Evolutionary conservation across 805 yeast genomes (phyloP).

Genomic region (Suhomyces sp.): DNA sequence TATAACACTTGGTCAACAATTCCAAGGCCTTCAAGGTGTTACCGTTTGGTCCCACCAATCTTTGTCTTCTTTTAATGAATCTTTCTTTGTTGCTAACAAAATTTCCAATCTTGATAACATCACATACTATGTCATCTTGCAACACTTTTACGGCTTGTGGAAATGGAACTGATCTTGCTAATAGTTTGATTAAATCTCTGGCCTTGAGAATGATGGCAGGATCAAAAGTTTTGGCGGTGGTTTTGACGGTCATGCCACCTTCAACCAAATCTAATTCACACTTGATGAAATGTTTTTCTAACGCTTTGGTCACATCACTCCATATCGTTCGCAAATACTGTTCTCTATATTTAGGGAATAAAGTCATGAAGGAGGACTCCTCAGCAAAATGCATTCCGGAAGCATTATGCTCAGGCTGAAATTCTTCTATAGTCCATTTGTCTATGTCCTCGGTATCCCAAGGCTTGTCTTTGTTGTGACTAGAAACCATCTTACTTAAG

Average conservation of each 20-base stretch:
- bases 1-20: constrained; percentile 90
- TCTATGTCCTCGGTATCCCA: constrained; percentile 97
- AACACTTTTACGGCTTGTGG: constrained; percentile 93
- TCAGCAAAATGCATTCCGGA: constrained; percentile 90
- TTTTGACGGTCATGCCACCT: constrained; percentile 95
- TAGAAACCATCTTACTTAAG: constrained; percentile 68
- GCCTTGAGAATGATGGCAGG: constrained; percentile 94
- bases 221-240: constrained; percentile 92
- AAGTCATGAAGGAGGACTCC: constrained; percentile 90
- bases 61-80: constrained; percentile 91
- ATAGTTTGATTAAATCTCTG: constrained; percentile 85
- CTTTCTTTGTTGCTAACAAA: constrained; percentile 88
- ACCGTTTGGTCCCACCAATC: constrained; percentile 95
- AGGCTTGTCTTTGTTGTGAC: constrained; percentile 92
- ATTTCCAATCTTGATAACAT: constrained; percentile 91
- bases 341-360: constrained; percentile 96
- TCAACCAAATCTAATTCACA: constrained; percentile 88
- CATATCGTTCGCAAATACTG: constrained; percentile 82
- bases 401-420: constrained; percentile 83
- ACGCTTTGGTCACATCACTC: constrained; percentile 85
- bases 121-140: constrained; percentile 92
- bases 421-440: constrained; percentile 88
- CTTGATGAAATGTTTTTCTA: constrained; percentile 71
- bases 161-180: constrained; percentile 94
- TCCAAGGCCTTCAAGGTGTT: constrained; percentile 95